phyloP scores from a whole-genome alignment of 148 eudicot species.

The Pharnaceum exiguum region DNA sequence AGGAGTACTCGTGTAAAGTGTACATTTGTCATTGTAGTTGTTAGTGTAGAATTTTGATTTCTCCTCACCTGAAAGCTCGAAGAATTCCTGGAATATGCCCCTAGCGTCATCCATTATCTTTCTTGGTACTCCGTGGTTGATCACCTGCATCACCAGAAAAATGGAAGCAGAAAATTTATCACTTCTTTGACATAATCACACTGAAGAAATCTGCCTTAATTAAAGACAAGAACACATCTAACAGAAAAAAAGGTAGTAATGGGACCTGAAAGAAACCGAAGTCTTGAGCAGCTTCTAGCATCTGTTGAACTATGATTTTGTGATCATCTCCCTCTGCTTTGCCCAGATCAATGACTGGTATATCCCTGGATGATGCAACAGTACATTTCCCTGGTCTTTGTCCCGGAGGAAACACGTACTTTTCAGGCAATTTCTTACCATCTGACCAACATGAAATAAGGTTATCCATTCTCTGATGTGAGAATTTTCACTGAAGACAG shows the following conservation, averaged over 20 bases:
- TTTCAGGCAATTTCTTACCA: constrained; percentile 7
- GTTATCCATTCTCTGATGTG: too few relatives aligned
- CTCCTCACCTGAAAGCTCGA: background rate
- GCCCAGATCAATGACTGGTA: constrained; percentile 11
- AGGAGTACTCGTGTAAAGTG: background rate
- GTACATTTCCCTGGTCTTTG: constrained; percentile 8
- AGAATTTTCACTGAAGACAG: too few relatives aligned
- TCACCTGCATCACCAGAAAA: background rate
- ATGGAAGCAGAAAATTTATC: background rate
- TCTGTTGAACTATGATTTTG: background rate
- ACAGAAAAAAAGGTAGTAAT: background rate
- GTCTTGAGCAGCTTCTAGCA: constrained; percentile 9
- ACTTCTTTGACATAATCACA: too few relatives aligned
- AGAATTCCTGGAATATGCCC: background rate
- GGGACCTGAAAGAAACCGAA: constrained; percentile 14
- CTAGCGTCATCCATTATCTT: background rate
- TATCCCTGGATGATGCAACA: background rate
- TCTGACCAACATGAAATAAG: constrained; percentile 11
- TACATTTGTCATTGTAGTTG: background rate
- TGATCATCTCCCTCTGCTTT: background rate
- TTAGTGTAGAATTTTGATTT: background rate
- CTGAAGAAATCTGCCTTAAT: too few relatives aligned
- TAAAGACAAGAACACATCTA: too few relatives aligned
- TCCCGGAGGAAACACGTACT: constrained; percentile 3
- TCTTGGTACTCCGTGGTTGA: background rate